Evolutionary conservation across 306 rosid species (phyloP), one percentile per base, ranked within the genome.

Genomic region (Cicer judaicum): DNA sequence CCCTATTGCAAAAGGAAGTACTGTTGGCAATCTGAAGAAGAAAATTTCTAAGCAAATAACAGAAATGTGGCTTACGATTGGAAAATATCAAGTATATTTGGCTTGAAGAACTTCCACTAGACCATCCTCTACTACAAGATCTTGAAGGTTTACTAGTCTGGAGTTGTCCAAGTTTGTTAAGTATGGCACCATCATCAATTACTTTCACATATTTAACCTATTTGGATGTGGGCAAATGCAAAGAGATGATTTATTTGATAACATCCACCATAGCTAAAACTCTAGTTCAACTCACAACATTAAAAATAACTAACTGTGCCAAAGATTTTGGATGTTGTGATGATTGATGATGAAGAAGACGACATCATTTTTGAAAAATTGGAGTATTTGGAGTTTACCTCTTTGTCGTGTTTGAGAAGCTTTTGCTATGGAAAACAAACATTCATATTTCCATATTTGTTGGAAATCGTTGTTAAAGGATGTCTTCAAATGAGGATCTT

Each of bases 251-350:
- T 16, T 55, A 55, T 16, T 55, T 55, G 38, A 55, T 55, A 15
- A 55, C 61, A 15, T 55, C 61, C 18, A 16, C 61, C 8, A 18
- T 38, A 55, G 61, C 61, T 18, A 55, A 55, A 55, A 55, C 13
- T 11, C 18, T 55, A 15, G 6, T 8, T 18, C 29, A 55, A 8
- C 61, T 55, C 38, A 55, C 3, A 55, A 0, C 1, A 18, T 18
- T 55, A 18, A 8, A 2, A 55, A 55, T 55, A 55, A 8, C 0
- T 4, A 60, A 60, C 12, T 60, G 65, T 60, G 15, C 34, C 10
- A 53, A 53, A 53, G 29, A 53, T 53, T 24, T 53, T 53, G 34
- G 24, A 53, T 53, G 11, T 53, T 18, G 12, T 53, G 60, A 53
- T 7, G 34, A 8, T 53, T 16, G 60, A 53, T 53, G 60, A 53